phyloP scores from a whole-genome alignment of 441 rosid species.

The Biscutella laevigata region DNA sequence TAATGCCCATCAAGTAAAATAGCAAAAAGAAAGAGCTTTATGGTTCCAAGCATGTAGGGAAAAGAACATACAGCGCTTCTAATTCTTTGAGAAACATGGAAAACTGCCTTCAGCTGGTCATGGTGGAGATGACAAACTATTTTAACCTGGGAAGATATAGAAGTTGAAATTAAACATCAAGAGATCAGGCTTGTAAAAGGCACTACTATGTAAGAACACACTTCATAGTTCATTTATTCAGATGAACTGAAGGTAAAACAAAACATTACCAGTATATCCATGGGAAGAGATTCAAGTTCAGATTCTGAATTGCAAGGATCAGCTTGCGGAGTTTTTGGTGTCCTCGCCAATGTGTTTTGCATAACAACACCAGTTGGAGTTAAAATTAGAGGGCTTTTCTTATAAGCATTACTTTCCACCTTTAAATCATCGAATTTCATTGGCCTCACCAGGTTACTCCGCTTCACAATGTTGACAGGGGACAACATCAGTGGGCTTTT shows the following conservation, averaged over 20 bases:
- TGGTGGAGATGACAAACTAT: conserved; percentile 86
- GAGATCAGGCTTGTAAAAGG: not conserved
- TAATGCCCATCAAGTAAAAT: not conserved
- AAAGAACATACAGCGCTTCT: conserved; percentile 58
- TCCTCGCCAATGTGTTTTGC: conserved; percentile 41
- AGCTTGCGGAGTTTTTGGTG: conserved; percentile 69
- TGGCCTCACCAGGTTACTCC: conserved; percentile 41
- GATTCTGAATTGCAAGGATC: conserved; percentile 55
- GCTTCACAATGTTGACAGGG: conserved; percentile 45
- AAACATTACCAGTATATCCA: conserved; percentile 67
- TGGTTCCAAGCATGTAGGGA: not conserved
- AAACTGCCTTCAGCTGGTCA: conserved; percentile 81
- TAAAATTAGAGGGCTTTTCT: conserved; percentile 45
- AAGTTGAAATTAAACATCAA: conserved; percentile 21
- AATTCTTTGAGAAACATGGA: conserved; percentile 76
- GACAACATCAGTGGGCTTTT: conserved; percentile 51
- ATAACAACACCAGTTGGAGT: conserved; percentile 53
- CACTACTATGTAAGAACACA: not conserved
- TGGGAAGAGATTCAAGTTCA: conserved; percentile 72
- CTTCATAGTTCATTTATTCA: conserved; percentile 7
- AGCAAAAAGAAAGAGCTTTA: not conserved
- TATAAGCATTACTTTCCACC: conserved; percentile 31
- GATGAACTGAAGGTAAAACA: not conserved
- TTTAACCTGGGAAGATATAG: conserved; percentile 49
- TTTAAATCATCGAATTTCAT: conserved; percentile 33